phyloP scores from a whole-genome alignment of 805 yeast species.

The Isabelozyma heimii region DNA sequence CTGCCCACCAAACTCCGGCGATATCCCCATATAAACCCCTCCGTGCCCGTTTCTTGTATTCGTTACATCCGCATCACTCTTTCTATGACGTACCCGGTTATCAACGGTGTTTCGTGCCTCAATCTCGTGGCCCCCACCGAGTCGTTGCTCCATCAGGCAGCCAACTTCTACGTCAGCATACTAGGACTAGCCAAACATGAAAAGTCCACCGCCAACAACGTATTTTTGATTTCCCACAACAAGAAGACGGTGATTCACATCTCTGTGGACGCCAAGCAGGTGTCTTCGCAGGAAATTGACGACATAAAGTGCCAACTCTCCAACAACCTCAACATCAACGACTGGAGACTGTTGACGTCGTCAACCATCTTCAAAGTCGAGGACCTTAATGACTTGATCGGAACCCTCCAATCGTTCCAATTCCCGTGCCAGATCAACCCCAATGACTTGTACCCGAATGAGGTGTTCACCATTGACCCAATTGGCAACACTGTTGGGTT shows the following conservation, averaged over 20 bases:
- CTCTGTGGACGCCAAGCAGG: not conserved
- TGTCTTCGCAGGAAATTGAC: slow-evolving; percentile 15
- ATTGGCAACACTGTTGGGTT: slow-evolving; percentile 81
- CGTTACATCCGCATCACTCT: too few relatives aligned
- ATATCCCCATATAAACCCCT: not conserved
- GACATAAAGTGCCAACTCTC: slow-evolving; percentile 9
- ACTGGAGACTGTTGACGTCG: slow-evolving; percentile 49
- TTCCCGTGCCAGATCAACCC: slow-evolving; percentile 61
- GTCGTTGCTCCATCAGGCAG: slow-evolving; percentile 42
- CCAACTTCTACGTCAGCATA: slow-evolving; percentile 55
- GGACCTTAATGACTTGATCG: slow-evolving; percentile 37
- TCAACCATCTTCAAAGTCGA: slow-evolving; percentile 46
- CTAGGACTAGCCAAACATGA: slow-evolving; percentile 26
- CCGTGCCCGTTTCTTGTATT: too few relatives aligned
- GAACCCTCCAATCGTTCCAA: slow-evolving; percentile 24
- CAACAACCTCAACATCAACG: slow-evolving; percentile 23
- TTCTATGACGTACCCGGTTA: slow-evolving; percentile 33
- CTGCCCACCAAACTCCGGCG: not conserved
- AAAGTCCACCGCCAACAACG: not conserved
- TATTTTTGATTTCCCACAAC: not conserved
- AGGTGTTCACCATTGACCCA: slow-evolving; percentile 78
- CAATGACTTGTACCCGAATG: slow-evolving; percentile 69
- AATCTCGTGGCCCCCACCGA: slow-evolving; percentile 51
- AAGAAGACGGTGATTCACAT: not conserved
- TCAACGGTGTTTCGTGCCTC: slow-evolving; percentile 57